Conservation (phyloP, 2,329 filamentous ascomycete species). For the Venturia effusa region DNA sequence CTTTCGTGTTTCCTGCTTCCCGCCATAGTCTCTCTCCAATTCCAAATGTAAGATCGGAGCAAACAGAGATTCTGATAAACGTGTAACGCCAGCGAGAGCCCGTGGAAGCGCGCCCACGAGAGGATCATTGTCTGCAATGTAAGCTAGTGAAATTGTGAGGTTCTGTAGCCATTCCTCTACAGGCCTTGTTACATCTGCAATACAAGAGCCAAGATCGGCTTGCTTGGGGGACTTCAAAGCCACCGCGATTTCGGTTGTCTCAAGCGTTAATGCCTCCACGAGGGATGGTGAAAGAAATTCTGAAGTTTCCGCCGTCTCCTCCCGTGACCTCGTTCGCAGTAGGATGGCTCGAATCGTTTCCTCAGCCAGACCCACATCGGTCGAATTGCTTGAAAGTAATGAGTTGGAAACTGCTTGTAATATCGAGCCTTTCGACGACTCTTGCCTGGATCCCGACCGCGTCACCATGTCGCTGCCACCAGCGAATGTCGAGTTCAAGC, state of each 20-base stretch:
- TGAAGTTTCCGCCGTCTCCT: conserved; percentile 20
- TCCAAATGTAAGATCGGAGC: conserved; percentile 80
- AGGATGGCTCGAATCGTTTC: conserved; percentile 19
- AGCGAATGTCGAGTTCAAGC: not conserved
- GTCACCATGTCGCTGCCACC: not conserved
- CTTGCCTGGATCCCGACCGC: not conserved
- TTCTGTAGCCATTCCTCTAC: conserved; percentile 45
- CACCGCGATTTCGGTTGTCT: not conserved
- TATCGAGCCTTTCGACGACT: conserved; percentile 21
- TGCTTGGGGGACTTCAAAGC: not conserved
- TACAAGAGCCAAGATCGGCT: not conserved
- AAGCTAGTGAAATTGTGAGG: conserved; percentile 50
- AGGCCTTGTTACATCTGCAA: not conserved
- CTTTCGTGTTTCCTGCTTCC: conserved; percentile 47
- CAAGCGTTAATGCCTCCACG: not conserved
- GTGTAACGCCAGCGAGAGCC: conserved; percentile 53
- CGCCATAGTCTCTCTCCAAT: conserved; percentile 56
- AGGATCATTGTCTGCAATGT: conserved; percentile 49
- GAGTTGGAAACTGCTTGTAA: conserved; percentile 26
- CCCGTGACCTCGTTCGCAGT: conserved; percentile 17
- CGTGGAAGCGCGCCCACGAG: conserved; percentile 58
- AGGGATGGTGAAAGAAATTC: conserved; percentile 19
- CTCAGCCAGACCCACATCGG: conserved; percentile 35
- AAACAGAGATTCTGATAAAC: conserved; percentile 63
- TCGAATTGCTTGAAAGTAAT: conserved; percentile 27